Percentiles rank a stretch among this genome's conserved stretches.
Evolutionary conservation across 2,329 filamentous ascomycete genomes (phyloP).

Genomic region (Raffaelea albimanens): DNA sequence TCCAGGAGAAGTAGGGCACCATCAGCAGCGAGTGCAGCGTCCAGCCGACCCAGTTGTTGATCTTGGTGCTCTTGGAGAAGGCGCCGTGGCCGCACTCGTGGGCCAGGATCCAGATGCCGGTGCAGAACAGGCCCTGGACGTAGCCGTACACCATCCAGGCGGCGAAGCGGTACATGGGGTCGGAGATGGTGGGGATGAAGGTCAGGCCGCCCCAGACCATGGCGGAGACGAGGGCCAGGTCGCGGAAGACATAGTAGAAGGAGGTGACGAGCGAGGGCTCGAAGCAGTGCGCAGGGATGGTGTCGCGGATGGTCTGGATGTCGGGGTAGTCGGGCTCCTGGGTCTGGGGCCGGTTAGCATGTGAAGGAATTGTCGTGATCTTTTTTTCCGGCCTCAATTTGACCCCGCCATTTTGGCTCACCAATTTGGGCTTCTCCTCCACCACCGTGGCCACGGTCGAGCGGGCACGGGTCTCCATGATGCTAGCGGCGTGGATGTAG

Average conservation of each 20-base stretch:
- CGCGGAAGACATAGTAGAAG: slow-evolving; percentile 75
- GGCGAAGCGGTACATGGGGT: slow-evolving; percentile 51
- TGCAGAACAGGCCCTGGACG: slow-evolving; percentile 84
- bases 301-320: slow-evolving; percentile 93
- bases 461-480: no score
- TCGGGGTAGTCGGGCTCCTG: slow-evolving; percentile 26
- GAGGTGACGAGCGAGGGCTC: slow-evolving; percentile 70
- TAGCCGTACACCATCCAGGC: slow-evolving; percentile 62
- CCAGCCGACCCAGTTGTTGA: slow-evolving; percentile 92
- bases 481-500: no score
- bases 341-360: no score
- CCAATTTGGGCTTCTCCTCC: no score
- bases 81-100: slow-evolving; percentile 97
- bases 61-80: slow-evolving; percentile 79
- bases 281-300: slow-evolving; percentile 96
- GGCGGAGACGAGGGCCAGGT: slow-evolving; percentile 59
- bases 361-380: no score
- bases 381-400: no score
- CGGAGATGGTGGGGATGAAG: slow-evolving; percentile 80
- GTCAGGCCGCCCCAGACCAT: slow-evolving; percentile 86
- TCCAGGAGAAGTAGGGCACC: slow-evolving; percentile 97
- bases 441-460: no score
- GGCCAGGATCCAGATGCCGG: slow-evolving; percentile 89
- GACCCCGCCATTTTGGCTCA: no score
- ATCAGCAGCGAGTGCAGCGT: slow-evolving; percentile 78